phyloP scores from a whole-genome alignment of 352 stramenopile genomes.

The Pythium brachiatum region DNA sequence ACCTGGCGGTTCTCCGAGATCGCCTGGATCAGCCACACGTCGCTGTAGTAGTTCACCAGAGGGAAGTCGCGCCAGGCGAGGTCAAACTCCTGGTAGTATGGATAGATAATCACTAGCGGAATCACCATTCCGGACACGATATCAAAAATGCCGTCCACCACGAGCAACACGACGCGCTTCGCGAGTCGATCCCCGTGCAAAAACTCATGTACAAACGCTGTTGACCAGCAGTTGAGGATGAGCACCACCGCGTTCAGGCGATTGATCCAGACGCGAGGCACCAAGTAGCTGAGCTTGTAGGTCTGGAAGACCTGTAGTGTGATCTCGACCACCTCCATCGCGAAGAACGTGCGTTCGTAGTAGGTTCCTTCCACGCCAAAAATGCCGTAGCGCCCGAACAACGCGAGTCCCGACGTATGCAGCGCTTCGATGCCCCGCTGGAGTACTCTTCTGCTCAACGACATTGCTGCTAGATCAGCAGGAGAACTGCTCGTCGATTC shows the following conservation, averaged over 20 bases:
- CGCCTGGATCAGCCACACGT: slow-evolving; percentile 23
- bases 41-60: slow-evolving; percentile 19
- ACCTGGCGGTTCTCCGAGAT: slow-evolving; percentile 26
- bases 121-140: slow-evolving; percentile 15
- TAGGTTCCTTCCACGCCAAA: slow-evolving; percentile 7
- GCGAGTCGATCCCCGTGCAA: neutral
- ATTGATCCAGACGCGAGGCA: slow-evolving; percentile 20
- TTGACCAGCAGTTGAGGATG: slow-evolving; percentile 22
- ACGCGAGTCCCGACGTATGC: neutral
- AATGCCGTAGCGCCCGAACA: neutral
- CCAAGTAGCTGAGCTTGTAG: slow-evolving; percentile 13
- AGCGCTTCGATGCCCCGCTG: neutral
- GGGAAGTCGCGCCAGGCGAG: slow-evolving; percentile 10
- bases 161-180: slow-evolving; percentile 5
- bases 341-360: slow-evolving; percentile 10
- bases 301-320: slow-evolving; percentile 17
- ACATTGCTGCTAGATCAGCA: no score
- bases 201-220: slow-evolving; percentile 9
- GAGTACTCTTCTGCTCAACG: neutral
- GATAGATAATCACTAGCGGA: slow-evolving; percentile 20
- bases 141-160: slow-evolving; percentile 20
- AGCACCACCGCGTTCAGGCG: slow-evolving; percentile 8
- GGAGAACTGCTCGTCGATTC: no score
- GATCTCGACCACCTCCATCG: slow-evolving; percentile 9
- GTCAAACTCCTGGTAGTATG: slow-evolving; percentile 20